Percentiles rank a stretch among this genome's conserved stretches.
Conservation (phyloP, 1,139 yeast genomes). For the Sugiyamaella grinbergsii region DNA sequence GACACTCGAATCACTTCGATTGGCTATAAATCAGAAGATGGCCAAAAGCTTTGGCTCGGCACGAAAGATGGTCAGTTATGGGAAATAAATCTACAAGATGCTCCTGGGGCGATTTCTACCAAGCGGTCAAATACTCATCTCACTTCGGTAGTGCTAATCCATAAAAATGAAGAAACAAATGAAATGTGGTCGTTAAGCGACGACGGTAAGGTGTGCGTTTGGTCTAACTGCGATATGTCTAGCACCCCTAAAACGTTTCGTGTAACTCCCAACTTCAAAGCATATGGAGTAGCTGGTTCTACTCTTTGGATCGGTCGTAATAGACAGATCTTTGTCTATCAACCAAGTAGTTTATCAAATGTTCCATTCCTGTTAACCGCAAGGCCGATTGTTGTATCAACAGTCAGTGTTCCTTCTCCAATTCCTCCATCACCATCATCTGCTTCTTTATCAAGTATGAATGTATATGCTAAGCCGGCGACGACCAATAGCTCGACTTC, state of each 20-base stretch:
- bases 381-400: slow-evolving; percentile 36
- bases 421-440: slow-evolving; percentile 7
- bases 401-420: slow-evolving; percentile 13
- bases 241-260: slow-evolving; percentile 40
- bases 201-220: slow-evolving; percentile 45
- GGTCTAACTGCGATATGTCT: slow-evolving; percentile 37
- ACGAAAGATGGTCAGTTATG: slow-evolving; percentile 44
- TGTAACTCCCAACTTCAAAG: slow-evolving; percentile 39
- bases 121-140: slow-evolving; percentile 39
- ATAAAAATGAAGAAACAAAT: slow-evolving; percentile 33
- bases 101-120: not conserved
- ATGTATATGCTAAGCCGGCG: slow-evolving; percentile 6
- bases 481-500: slow-evolving; percentile 20
- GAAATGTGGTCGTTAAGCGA: slow-evolving; percentile 45
- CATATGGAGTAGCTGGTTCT: slow-evolving; percentile 37
- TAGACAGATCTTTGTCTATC: slow-evolving; percentile 41
- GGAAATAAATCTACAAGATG: slow-evolving; percentile 35
- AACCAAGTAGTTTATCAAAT: slow-evolving; percentile 32
- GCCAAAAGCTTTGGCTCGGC: slow-evolving; percentile 42
- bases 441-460: slow-evolving; percentile 4
- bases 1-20: slow-evolving; percentile 38
- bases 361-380: slow-evolving; percentile 35
- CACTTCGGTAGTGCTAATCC: slow-evolving; percentile 37
- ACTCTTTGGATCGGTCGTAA: slow-evolving; percentile 44
- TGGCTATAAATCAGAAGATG: slow-evolving; percentile 30